Evolutionary conservation across 169 alveolate species (phyloP).

Genomic region (Condylostoma magnum): DNA sequence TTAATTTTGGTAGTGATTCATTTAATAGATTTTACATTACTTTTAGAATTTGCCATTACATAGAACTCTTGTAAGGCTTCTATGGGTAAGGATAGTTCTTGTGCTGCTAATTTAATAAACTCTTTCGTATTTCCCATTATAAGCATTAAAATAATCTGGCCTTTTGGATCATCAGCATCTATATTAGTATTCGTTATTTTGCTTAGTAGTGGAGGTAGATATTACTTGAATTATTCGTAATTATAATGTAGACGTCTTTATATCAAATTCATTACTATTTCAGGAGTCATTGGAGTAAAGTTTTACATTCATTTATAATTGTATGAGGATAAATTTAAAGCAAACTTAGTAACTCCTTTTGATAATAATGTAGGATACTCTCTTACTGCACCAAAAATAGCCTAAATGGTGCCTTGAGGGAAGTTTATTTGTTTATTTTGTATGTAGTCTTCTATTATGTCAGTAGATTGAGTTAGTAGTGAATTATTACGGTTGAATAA

Average conservation of each 20-base stretch:
- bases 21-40: background rate
- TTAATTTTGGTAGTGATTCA: background rate
- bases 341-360: background rate
- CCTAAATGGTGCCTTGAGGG: background rate
- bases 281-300: background rate
- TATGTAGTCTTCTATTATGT: conserved; percentile 1
- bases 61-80: background rate
- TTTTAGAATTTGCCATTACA: background rate
- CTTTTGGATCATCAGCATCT: background rate
- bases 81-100: background rate
- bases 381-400: background rate
- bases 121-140: conserved; percentile 1
- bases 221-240: background rate
- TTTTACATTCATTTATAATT: background rate
- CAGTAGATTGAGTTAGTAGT: background rate
- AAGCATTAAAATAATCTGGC: background rate
- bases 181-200: background rate
- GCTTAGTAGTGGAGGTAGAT: background rate
- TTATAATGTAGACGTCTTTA: background rate
- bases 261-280: background rate
- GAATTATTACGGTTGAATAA: background rate
- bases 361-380: background rate
- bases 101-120: background rate
- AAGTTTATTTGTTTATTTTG: background rate
- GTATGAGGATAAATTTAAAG: background rate